These are phyloP conservation scores for Cordyceps tenuipes DNA, from an alignment of 2,329 filamentous ascomycete species.

Conservation along the genomic window DNA sequence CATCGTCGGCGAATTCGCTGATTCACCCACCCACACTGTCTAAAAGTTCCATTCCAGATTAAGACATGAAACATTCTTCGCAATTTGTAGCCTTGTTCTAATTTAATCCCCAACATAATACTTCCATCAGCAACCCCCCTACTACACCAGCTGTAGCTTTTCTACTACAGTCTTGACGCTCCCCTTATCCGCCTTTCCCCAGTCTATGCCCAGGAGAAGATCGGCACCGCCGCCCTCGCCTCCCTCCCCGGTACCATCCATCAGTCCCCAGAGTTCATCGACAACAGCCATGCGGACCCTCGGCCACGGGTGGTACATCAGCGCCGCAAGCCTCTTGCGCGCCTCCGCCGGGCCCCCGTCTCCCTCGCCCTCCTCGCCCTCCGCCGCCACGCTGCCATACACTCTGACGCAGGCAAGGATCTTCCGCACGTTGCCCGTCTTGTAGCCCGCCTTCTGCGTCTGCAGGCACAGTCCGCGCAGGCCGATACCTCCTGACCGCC, in stretches of 20 bases:
- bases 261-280: conserved; percentile 50
- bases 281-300: conserved; percentile 54
- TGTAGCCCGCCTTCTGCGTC: conserved; percentile 73
- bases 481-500: conserved; percentile 22
- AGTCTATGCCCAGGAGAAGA: conserved; percentile 46
- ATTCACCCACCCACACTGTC: no score
- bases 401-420: conserved; percentile 72
- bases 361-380: not conserved
- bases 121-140: not conserved
- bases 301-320: conserved; percentile 78
- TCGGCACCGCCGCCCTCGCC: conserved; percentile 20
- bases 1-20: no score
- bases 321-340: conserved; percentile 58
- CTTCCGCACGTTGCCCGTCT: conserved; percentile 73
- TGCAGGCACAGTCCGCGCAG: conserved; percentile 56
- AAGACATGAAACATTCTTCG: no score
- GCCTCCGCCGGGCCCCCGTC: conserved; percentile 40
- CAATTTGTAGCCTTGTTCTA: no score
- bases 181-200: conserved; percentile 44
- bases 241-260: conserved; percentile 20
- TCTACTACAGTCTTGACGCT: conserved; percentile 35
- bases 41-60: no score
- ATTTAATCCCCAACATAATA: no score
- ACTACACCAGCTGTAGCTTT: conserved; percentile 32
- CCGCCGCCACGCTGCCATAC: conserved; percentile 59